phyloP scores from a whole-genome alignment of 2,329 filamentous ascomycete species.

The Fusarium temperatum region DNA sequence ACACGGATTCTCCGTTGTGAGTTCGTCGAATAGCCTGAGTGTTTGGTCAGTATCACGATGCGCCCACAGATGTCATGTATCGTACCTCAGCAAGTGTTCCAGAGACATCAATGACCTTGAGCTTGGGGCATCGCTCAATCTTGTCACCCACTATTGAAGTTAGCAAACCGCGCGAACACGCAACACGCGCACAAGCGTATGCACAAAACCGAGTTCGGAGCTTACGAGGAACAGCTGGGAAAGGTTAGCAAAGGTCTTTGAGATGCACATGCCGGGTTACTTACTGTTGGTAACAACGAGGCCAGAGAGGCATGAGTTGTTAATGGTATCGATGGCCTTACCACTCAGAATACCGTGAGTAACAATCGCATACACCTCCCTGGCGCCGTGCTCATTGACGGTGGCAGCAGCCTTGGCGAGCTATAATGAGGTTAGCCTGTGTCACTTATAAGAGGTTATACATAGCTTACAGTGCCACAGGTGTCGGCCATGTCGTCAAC shows the following conservation, averaged over 20 bases:
- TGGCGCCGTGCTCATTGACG: constrained; percentile 85
- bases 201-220: neutral
- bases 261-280: constrained; percentile 28
- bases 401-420: constrained; percentile 86
- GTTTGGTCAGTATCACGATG: constrained; percentile 6
- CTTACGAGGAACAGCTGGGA: constrained; percentile 49
- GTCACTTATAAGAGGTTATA: neutral
- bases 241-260: constrained; percentile 34
- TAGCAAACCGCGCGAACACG: neutral
- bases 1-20: constrained; percentile 72
- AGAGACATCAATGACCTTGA: constrained; percentile 92
- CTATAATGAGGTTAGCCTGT: constrained; percentile 35
- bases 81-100: constrained; percentile 75
- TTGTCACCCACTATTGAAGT: constrained; percentile 70
- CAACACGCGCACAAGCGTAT: too few relatives aligned
- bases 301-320: constrained; percentile 77
- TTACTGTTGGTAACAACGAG: constrained; percentile 88
- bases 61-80: neutral
- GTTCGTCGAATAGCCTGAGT: constrained; percentile 72
- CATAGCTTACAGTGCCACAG: constrained; percentile 73
- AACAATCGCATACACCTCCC: constrained; percentile 91
- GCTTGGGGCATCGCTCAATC: constrained; percentile 77
- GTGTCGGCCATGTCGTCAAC: constrained; percentile 99
- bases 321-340: constrained; percentile 86
- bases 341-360: constrained; percentile 93